phyloP scores from a whole-genome alignment of 805 yeast genomes.

The Starmerella khaoyaiensis region DNA sequence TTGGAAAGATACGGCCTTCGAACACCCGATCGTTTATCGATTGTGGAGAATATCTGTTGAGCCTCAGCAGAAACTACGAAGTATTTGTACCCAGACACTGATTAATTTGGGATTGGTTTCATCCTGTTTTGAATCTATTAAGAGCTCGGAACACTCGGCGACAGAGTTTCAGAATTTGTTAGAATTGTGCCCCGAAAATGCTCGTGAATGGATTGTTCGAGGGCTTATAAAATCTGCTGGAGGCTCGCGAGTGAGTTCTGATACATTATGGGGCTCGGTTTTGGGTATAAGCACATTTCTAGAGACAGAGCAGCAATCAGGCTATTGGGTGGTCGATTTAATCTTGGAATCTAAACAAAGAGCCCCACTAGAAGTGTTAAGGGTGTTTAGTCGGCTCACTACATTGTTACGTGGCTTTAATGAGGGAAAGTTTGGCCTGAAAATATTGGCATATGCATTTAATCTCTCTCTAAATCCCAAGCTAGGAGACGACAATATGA shows the following conservation, averaged over 20 bases:
- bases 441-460: conserved; percentile 37
- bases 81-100: no score
- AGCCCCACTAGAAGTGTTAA: no score
- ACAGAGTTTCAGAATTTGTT: conserved; percentile 1
- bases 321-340: no score
- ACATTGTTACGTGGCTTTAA: not conserved
- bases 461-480: conserved; percentile 44
- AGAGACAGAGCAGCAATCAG: not conserved
- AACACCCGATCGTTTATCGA: no score
- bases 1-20: no score
- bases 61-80: no score
- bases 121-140: no score
- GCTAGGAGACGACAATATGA: conserved; percentile 26
- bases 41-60: no score
- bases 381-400: no score
- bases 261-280: conserved; percentile 7
- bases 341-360: no score
- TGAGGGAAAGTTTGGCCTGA: no score
- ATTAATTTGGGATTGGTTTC: no score
- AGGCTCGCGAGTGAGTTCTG: conserved; percentile 4
- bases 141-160: not conserved
- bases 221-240: conserved; percentile 18
- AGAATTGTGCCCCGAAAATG: conserved; percentile 1
- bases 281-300: conserved; percentile 3
- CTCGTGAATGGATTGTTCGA: conserved; percentile 3